Conservation (phyloP, 495 filamentous ascomycete species). For the Podospora pseudocomata region DNA sequence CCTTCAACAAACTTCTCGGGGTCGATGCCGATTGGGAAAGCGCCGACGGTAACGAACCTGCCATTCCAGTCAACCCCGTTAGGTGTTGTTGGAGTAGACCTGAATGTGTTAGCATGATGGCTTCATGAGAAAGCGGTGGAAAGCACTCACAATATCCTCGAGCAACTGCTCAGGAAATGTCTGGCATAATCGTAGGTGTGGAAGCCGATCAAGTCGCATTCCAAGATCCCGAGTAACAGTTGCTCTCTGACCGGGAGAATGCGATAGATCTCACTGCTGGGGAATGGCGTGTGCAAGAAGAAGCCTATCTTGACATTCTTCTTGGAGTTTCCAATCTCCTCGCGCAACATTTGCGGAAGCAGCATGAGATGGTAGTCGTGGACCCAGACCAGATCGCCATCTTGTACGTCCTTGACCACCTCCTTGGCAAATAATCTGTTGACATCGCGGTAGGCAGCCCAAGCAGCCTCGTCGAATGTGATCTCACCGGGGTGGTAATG, state of each 20-base stretch:
- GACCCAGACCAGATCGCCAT: conserved; percentile 87
- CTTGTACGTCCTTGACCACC: conserved; percentile 65
- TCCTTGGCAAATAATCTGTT: conserved; percentile 82
- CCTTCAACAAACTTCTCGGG: conserved; percentile 91
- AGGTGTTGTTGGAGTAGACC: conserved; percentile 73
- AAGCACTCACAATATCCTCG: conserved; percentile 64
- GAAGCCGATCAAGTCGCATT: conserved; percentile 87
- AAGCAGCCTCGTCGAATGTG: conserved; percentile 79
- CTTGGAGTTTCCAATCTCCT: conserved; percentile 62
- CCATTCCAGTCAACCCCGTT: conserved; percentile 76
- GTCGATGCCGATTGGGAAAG: conserved; percentile 92
- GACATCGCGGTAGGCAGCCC: conserved; percentile 81
- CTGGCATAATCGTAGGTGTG: conserved; percentile 92
- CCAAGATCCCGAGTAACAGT: conserved; percentile 71
- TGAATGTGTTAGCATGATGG: conserved; percentile 30
- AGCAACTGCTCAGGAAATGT: conserved; percentile 85
- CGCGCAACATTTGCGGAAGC: conserved; percentile 77
- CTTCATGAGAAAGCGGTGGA: not conserved
- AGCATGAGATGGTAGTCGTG: conserved; percentile 98
- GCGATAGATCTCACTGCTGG: conserved; percentile 85
- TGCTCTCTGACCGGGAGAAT: conserved; percentile 84
- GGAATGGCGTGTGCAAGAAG: conserved; percentile 93
- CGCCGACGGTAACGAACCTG: conserved; percentile 68
- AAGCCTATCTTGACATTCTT: conserved; percentile 89
- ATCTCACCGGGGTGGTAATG: conserved; percentile 96